phyloP scores from a whole-genome alignment of 441 rosid species.

The Erodium texanum region DNA sequence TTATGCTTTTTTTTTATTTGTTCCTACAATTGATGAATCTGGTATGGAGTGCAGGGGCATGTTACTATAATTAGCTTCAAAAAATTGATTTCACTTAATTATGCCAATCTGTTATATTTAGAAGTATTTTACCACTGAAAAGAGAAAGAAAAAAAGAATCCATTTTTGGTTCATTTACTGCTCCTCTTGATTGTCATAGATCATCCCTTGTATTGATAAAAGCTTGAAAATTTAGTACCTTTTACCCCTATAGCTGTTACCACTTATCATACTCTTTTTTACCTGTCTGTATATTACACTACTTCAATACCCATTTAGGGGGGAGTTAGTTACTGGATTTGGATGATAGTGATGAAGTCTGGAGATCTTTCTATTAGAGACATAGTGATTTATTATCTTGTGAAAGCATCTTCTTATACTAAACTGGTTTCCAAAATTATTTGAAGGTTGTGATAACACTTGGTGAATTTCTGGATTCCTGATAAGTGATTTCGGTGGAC shows the following conservation, averaged over 20 bases:
- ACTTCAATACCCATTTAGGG: not conserved
- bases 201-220: conserved; percentile 11
- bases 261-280: not conserved
- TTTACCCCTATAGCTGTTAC: not conserved
- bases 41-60: not conserved
- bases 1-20: not conserved
- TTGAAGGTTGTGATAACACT: conserved; percentile 14
- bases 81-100: not conserved
- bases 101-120: not conserved
- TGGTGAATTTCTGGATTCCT: conserved; percentile 3
- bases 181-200: conserved; percentile 1
- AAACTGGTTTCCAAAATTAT: conserved; percentile 6
- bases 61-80: not conserved
- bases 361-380: not conserved
- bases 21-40: not conserved
- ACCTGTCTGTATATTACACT: not conserved
- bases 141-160: not conserved
- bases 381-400: not conserved
- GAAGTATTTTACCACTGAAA: not conserved
- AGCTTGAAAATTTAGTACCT: not conserved
- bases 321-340: not conserved
- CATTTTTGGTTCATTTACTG: not conserved
- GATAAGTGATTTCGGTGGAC: conserved; percentile 2
- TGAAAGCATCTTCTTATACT: conserved; percentile 4
- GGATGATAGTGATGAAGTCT: not conserved